Evolutionary conservation across 169 alveolate species (phyloP).

Genomic region (Toxoplasma gondii): DNA sequence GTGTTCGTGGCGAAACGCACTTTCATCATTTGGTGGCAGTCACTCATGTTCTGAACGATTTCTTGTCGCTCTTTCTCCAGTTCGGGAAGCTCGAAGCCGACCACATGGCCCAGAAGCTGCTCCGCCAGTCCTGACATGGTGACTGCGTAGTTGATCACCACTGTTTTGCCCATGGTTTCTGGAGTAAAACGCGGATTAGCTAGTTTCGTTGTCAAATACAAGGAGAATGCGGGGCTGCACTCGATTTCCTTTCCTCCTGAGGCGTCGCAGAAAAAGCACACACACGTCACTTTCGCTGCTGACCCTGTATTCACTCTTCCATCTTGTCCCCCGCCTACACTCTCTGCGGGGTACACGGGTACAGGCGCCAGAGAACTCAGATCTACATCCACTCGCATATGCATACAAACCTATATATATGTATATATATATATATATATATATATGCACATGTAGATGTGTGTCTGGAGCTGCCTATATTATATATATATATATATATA

Average conservation of each 20-base stretch:
- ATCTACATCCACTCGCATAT: no score
- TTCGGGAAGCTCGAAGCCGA: conserved; percentile 93
- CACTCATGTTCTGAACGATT: conserved; percentile 89
- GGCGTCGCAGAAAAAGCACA: background rate
- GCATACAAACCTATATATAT: no score
- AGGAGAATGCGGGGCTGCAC: conserved; percentile 81
- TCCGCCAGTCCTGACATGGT: conserved; percentile 90
- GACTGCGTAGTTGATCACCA: conserved; percentile 90
- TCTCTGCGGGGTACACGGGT: no score
- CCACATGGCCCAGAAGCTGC: conserved; percentile 92
- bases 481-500: no score
- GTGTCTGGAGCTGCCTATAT: background rate
- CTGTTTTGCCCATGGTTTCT: conserved; percentile 93
- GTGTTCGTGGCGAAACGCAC: background rate
- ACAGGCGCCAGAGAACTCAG: no score
- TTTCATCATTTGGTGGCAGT: conserved; percentile 87
- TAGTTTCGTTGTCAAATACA: conserved; percentile 92
- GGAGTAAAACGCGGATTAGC: conserved; percentile 94
- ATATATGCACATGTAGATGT: background rate
- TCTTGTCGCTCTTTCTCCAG: conserved; percentile 89
- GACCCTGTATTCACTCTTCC: no score
- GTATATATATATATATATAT: no score
- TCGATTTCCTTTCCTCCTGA: conserved; percentile 78
- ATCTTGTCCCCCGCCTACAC: background rate
- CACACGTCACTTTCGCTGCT: background rate